Conservation (phyloP, 176 grass and related monocot genomes). For the Raddia guianensis region DNA sequence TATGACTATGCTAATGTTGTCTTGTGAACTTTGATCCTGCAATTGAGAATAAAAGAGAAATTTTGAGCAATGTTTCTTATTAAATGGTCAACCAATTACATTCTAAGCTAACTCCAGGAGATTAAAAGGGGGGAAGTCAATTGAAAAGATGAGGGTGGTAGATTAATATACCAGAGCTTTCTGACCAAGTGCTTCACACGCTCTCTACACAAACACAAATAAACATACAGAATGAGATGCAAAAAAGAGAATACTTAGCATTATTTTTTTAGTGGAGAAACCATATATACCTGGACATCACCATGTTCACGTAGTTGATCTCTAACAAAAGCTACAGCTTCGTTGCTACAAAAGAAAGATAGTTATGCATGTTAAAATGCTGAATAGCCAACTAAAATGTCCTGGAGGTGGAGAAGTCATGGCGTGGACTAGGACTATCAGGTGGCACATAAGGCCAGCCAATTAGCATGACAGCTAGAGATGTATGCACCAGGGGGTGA, state of each 20-base stretch:
- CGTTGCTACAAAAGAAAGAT: constrained; percentile 62
- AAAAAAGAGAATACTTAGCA: background rate
- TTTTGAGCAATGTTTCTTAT: background rate
- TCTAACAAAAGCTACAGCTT: constrained; percentile 79
- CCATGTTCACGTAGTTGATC: constrained; percentile 87
- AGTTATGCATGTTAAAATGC: constrained; percentile 28
- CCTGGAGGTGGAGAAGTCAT: background rate
- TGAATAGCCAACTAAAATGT: constrained; percentile 32
- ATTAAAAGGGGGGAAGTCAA: background rate
- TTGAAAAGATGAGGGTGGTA: constrained; percentile 35
- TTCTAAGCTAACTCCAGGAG: background rate
- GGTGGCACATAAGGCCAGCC: too few relatives aligned
- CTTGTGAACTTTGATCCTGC: constrained; percentile 78
- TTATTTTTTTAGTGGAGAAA: constrained; percentile 5
- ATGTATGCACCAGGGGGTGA: too few relatives aligned
- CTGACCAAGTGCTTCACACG: constrained; percentile 76
- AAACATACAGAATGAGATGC: constrained; percentile 22
- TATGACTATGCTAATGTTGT: constrained; percentile 93
- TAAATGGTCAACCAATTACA: background rate
- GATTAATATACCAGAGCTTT: constrained; percentile 68
- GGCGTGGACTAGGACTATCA: too few relatives aligned
- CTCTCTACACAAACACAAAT: constrained; percentile 52
- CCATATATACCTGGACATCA: constrained; percentile 76
- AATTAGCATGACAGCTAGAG: too few relatives aligned
- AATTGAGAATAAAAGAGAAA: constrained; percentile 28